Evolutionary conservation across 257 asterid species (phyloP).

Genomic region (Paulownia fortunei): DNA sequence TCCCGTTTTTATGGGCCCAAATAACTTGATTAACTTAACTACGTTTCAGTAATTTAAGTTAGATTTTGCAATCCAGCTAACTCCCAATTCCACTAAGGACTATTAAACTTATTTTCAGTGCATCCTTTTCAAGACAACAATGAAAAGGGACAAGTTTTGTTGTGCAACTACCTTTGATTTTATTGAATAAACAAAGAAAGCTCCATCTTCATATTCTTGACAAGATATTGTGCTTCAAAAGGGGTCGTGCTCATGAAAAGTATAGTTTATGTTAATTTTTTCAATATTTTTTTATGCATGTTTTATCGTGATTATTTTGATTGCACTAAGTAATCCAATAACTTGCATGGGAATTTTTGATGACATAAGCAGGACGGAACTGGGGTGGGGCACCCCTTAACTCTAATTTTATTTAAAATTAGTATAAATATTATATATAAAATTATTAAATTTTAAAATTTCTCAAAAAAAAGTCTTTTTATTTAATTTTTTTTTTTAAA

Average conservation of each 20-base stretch:
- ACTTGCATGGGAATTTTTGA: too few species aligned
- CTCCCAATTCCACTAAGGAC: neutral
- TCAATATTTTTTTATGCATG: too few species aligned
- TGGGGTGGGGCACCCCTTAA: too few species aligned
- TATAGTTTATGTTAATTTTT: too few species aligned
- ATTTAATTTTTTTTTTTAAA: too few species aligned
- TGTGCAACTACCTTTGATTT: slow-evolving; percentile 5
- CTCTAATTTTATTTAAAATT: too few species aligned
- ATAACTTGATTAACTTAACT: neutral
- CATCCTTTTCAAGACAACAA: slow-evolving; percentile 22
- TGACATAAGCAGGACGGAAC: too few species aligned
- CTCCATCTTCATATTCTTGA: slow-evolving; percentile 18
- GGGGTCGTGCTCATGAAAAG: slow-evolving; percentile 12
- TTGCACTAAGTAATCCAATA: too few species aligned
- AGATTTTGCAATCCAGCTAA: slow-evolving; percentile 19
- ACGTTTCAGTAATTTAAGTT: slow-evolving; percentile 5
- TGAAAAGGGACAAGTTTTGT: slow-evolving; percentile 22
- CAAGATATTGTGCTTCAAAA: neutral
- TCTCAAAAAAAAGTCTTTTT: too few species aligned
- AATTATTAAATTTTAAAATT: too few species aligned
- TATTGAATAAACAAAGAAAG: neutral
- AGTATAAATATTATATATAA: too few species aligned
- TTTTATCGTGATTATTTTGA: too few species aligned
- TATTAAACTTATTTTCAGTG: neutral
- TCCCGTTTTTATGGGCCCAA: slow-evolving; percentile 22